These are phyloP conservation scores for Candida jianshihensis DNA, from an alignment of 805 yeast genomes.

Conservation along the genomic window DNA sequence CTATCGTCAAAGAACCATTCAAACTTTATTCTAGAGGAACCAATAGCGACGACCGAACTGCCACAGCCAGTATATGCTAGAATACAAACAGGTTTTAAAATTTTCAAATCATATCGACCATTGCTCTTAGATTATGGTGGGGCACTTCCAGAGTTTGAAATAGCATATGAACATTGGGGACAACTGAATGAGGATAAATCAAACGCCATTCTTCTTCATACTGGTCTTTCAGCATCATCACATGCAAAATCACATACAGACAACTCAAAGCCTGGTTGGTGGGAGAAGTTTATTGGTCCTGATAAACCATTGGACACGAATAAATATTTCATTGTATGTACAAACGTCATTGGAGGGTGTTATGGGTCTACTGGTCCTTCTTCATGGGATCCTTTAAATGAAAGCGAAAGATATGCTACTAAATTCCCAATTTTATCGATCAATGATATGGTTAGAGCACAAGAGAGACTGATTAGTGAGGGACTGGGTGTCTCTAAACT, in stretches of 20 bases:
- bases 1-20: constrained; percentile 6
- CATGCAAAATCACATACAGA: constrained; percentile 79
- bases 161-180: constrained; percentile 97
- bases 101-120: constrained; percentile 48
- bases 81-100: constrained; percentile 61
- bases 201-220: constrained; percentile 76
- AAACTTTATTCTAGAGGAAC: constrained; percentile 9
- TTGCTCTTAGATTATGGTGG: constrained; percentile 80
- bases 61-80: constrained; percentile 83
- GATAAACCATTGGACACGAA: constrained; percentile 71
- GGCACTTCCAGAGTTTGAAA: constrained; percentile 57
- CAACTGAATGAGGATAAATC: constrained; percentile 49
- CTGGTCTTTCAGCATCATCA: constrained; percentile 89
- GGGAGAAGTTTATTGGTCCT: constrained; percentile 92
- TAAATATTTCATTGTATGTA: constrained; percentile 76
- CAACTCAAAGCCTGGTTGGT: constrained; percentile 81
- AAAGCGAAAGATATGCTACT: constrained; percentile 61
- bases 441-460: constrained; percentile 89
- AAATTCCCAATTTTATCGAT: constrained; percentile 81
- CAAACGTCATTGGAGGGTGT: constrained; percentile 91
- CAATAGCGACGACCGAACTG: constrained; percentile 36
- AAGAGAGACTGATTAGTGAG: constrained; percentile 56
- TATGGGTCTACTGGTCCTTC: constrained; percentile 94
- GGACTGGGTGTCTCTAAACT: constrained; percentile 58
- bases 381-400: constrained; percentile 63